Evolutionary conservation across 257 asterid genomes (phyloP), one percentile per base, ranked within the genome.

Genomic region (Petrea volubilis): DNA sequence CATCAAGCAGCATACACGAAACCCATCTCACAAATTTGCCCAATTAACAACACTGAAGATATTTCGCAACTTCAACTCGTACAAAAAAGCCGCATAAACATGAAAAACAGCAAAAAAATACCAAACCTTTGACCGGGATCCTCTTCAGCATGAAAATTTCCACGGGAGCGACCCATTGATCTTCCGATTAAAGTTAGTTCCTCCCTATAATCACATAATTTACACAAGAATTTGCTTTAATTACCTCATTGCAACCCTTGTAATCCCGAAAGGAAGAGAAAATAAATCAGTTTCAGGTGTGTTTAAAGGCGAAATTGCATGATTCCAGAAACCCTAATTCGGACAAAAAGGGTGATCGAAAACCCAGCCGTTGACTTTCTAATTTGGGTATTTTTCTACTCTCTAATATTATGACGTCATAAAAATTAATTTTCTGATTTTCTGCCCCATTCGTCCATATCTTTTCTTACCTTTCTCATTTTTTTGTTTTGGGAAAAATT

Each of bases 91-190:
- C 28, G 49, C 64, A 51, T n/a, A 50, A 63, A 24, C 27, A 14
- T 24, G 46, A 58, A 27, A 20, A 29, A 14, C 21, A 10, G 36
- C 53, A 66, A 31, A 13, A 49, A 36, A 69, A 55, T 21, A 31
- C 60, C 44, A 69, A 76, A 91, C 97, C 97, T 91, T 73, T 89
- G 96, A 69, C 82, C 84, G 68, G 85, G 95, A 86, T 91, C 97
- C 69, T 89, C 97, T 51, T 86, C 95, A 43, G 93, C 77, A 47
- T 87, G 91, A 52, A 89, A 89, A 76, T 87, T 92, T 55, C 93
- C 90, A 66, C 95, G 96, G 72, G 96, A 92, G 49, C 97, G 88
- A 70, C 97, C 97, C 97, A 92, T 91, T 71, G 73, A 79, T 76
- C 73, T 78, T 72, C 75, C 70, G 49, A 71, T 38, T 23, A 53